Conservation (phyloP, 306 rosid species). For the Pachyrhizus erosus region DNA sequence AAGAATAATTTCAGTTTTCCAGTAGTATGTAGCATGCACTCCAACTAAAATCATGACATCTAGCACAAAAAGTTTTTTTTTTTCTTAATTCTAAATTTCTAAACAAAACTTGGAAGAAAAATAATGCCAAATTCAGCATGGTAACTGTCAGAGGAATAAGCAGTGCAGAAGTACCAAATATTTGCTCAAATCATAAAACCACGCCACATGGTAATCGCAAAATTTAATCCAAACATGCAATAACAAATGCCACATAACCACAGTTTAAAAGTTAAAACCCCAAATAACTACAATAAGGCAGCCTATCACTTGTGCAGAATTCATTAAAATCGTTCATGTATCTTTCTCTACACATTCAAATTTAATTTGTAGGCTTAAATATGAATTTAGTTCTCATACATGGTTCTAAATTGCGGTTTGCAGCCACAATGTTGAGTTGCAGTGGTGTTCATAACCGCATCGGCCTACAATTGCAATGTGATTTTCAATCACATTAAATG, state of each 20-base stretch:
- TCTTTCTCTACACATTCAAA: background rate
- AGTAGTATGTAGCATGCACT: too few relatives aligned
- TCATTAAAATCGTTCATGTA: background rate
- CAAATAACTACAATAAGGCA: background rate
- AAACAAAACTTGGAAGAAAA: background rate
- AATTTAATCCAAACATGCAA: background rate
- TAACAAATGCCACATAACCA: background rate
- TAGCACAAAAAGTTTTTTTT: background rate
- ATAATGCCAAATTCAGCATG: background rate
- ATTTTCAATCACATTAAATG: too few relatives aligned
- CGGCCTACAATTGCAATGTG: too few relatives aligned
- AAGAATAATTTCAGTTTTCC: too few relatives aligned
- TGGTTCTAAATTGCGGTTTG: too few relatives aligned
- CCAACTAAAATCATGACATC: background rate
- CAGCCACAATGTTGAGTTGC: too few relatives aligned
- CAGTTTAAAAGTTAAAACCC: background rate
- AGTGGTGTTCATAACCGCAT: too few relatives aligned
- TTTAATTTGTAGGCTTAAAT: too few relatives aligned
- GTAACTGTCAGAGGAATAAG: background rate
- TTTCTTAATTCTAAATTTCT: background rate
- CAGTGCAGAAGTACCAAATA: background rate
- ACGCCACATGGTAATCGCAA: background rate
- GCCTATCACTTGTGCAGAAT: background rate
- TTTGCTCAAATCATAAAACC: background rate
- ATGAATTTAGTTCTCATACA: too few relatives aligned